phyloP scores from a whole-genome alignment of 148 eudicot genomes.

The Amaranthus palmeri region DNA sequence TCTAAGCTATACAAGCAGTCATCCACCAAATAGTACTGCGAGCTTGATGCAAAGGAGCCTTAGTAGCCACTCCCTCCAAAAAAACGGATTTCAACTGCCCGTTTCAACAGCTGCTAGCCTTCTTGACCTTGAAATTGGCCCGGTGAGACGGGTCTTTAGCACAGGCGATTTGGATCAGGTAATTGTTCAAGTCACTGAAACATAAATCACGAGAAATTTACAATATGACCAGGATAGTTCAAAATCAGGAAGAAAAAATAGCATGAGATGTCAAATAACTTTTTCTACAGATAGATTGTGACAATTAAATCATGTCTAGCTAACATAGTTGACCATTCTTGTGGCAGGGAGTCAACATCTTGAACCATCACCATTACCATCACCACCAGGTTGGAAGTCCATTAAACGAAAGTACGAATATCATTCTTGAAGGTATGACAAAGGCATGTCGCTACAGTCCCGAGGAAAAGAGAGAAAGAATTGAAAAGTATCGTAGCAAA shows the following conservation, averaged over 20 bases:
- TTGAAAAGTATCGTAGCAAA: conserved; percentile 82
- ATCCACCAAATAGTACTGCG: conserved; percentile 19
- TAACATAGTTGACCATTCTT: conserved; percentile 11
- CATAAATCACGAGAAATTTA: neutral
- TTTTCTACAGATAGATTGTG: neutral
- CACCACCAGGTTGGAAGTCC: conserved; percentile 55
- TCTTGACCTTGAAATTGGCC: conserved; percentile 30
- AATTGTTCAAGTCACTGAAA: neutral
- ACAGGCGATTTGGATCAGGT: conserved; percentile 60
- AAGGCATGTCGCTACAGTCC: conserved; percentile 80
- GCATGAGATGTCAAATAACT: neutral
- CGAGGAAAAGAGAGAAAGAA: conserved; percentile 78
- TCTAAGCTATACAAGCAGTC: conserved; percentile 31
- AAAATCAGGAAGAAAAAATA: neutral
- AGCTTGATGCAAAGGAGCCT: conserved; percentile 43
- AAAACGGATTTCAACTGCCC: conserved; percentile 28
- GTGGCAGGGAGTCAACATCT: conserved; percentile 41
- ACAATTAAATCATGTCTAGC: neutral
- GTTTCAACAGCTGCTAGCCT: conserved; percentile 20
- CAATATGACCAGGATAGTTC: too few species aligned
- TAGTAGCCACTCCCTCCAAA: conserved; percentile 56
- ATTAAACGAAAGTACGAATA: conserved; percentile 48
- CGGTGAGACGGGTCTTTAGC: conserved; percentile 45
- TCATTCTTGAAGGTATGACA: conserved; percentile 65
- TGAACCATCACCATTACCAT: conserved; percentile 10